These are phyloP conservation scores for Candida tetrigidarum DNA, from an alignment of 1,139 yeast species.

Conservation along the genomic window DNA sequence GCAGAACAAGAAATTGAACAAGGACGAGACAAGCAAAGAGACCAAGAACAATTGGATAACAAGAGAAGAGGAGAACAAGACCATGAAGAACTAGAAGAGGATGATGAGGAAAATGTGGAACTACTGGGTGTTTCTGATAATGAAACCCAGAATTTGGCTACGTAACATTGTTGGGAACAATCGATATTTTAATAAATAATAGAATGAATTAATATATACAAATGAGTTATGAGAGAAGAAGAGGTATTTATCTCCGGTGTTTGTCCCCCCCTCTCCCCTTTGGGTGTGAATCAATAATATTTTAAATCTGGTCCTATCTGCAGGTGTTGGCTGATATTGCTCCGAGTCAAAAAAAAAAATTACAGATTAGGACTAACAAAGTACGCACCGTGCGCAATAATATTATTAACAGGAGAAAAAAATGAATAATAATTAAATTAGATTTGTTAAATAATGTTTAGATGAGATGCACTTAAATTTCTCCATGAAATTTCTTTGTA, in stretches of 20 bases:
- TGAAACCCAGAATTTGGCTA: background rate
- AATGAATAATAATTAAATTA: background rate
- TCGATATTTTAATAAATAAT: background rate
- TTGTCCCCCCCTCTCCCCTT: too few relatives aligned
- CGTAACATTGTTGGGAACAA: background rate
- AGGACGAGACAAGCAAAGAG: conserved; percentile 17
- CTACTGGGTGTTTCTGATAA: conserved; percentile 8
- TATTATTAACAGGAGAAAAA: too few relatives aligned
- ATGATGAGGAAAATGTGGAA: background rate
- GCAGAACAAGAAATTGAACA: conserved; percentile 18
- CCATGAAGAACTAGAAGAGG: conserved; percentile 9
- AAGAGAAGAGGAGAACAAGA: conserved; percentile 18
- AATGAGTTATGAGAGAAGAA: background rate
- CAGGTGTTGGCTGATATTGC: background rate
- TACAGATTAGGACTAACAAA: too few relatives aligned
- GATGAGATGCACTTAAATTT: background rate
- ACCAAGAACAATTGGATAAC: conserved; percentile 13
- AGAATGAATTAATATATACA: background rate
- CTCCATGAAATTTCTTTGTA: background rate
- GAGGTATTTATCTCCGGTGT: too few relatives aligned
- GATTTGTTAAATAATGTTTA: too few relatives aligned
- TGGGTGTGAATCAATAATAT: too few relatives aligned
- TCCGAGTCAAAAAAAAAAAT: background rate
- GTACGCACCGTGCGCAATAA: background rate
- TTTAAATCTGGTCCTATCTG: too few relatives aligned